Evolutionary conservation across 345 rosid genomes (phyloP).

Genomic region (Dovyalis caffra): DNA sequence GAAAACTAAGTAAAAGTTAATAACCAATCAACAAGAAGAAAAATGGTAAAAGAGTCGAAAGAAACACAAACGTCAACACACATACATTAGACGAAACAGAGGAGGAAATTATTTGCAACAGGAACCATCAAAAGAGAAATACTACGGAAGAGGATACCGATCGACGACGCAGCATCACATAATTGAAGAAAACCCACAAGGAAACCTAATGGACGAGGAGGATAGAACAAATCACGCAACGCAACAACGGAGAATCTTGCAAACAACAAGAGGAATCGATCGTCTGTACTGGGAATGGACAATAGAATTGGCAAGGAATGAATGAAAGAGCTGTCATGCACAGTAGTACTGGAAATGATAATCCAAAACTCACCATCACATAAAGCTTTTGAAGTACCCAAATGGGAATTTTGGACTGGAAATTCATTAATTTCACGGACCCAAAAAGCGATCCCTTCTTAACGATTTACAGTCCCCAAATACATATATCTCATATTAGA

Average conservation of each 20-base stretch:
- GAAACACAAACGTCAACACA: background rate
- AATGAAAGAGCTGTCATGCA: slow-evolving; percentile 1
- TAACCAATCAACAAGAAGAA: too few relatives aligned
- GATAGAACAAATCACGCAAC: slow-evolving; percentile 1
- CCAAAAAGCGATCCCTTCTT: slow-evolving; percentile 31
- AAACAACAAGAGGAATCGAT: slow-evolving; percentile 9
- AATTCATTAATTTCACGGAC: slow-evolving; percentile 55
- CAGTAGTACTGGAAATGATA: background rate
- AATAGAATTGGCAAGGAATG: background rate
- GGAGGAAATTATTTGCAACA: background rate
- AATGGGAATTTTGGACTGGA: slow-evolving; percentile 40
- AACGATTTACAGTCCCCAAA: slow-evolving; percentile 46
- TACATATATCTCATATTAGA: slow-evolving; percentile 30
- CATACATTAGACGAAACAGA: background rate
- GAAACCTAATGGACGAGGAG: background rate
- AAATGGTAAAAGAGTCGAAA: background rate
- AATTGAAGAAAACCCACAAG: background rate
- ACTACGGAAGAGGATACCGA: background rate
- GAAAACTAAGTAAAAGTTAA: background rate
- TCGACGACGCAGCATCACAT: background rate
- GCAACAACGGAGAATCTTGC: background rate
- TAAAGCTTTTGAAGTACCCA: slow-evolving; percentile 19
- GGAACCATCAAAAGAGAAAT: background rate
- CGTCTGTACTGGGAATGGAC: slow-evolving; percentile 11
- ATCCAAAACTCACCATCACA: slow-evolving; percentile 42